These are phyloP conservation scores for Kandelia obovata DNA, from an alignment of 345 rosid genomes.

Conservation along the genomic window DNA sequence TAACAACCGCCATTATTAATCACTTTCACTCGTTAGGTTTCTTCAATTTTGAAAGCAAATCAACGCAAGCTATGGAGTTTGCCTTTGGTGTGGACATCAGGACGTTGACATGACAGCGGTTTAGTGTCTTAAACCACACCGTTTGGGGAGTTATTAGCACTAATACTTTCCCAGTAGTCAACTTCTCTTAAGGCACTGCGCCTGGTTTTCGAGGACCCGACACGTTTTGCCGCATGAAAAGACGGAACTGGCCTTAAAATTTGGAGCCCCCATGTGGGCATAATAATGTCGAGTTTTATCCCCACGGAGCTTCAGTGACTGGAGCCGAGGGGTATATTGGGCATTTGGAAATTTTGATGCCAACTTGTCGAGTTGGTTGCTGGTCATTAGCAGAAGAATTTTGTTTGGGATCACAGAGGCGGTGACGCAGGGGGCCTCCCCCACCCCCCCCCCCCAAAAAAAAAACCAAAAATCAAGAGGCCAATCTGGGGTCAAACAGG, in stretches of 20 bases:
- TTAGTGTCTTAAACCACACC: no score
- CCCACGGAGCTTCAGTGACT: neutral
- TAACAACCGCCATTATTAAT: neutral
- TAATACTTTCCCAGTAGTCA: neutral
- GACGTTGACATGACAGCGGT: neutral
- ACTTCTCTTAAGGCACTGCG: neutral
- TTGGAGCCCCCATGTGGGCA: neutral
- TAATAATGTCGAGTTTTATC: neutral
- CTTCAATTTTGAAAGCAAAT: neutral
- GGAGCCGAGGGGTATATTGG: neutral
- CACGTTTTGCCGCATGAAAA: neutral
- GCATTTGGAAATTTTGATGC: neutral
- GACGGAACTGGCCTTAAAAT: constrained; percentile 9
- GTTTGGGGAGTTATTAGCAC: no score
- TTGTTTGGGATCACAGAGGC: neutral
- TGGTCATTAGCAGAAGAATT: neutral
- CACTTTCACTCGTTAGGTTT: neutral
- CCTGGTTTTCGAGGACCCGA: neutral
- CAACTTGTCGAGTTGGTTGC: neutral
- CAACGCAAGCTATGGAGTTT: neutral
- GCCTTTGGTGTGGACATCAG: neutral
- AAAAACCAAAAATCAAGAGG: no score
- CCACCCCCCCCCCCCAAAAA: no score
- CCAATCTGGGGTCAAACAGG: neutral
- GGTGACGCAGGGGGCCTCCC: neutral